Evolutionary conservation across 345 rosid genomes (phyloP).

Genomic region (Kandelia obovata): DNA sequence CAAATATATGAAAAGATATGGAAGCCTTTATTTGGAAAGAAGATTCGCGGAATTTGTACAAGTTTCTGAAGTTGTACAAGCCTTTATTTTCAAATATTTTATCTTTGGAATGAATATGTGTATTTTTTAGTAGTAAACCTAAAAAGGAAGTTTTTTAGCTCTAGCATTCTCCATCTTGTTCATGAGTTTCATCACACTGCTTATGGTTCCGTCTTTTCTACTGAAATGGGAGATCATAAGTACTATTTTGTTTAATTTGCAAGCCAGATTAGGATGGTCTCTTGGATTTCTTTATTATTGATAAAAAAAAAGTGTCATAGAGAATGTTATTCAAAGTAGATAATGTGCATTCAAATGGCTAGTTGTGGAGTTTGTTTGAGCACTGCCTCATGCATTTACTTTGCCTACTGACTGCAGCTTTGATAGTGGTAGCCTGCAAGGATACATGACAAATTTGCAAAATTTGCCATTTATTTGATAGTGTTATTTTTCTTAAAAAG

Average conservation of each 20-base stretch:
- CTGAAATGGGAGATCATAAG: no score
- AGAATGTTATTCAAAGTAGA: background rate
- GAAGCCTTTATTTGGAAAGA: background rate
- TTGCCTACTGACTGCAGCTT: background rate
- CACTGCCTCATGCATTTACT: background rate
- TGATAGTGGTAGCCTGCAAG: background rate
- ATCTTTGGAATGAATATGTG: background rate
- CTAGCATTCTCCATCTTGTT: no score
- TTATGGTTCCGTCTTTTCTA: no score
- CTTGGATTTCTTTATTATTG: no score
- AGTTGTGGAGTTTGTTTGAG: background rate
- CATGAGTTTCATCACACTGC: no score
- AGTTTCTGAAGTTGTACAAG: background rate
- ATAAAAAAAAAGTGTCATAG: no score
- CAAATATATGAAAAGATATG: background rate
- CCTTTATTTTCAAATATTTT: background rate
- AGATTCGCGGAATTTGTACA: background rate
- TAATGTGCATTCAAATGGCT: background rate
- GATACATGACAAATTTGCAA: background rate
- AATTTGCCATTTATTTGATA: no score
- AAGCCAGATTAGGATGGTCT: no score
- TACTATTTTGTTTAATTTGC: no score
- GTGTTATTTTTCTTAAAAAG: background rate
- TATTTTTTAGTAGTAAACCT: no score
- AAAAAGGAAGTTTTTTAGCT: no score